Evolutionary conservation across 192 early-diverging fungal genomes (phyloP).

Genomic region (Radiomyces spectabilis): DNA sequence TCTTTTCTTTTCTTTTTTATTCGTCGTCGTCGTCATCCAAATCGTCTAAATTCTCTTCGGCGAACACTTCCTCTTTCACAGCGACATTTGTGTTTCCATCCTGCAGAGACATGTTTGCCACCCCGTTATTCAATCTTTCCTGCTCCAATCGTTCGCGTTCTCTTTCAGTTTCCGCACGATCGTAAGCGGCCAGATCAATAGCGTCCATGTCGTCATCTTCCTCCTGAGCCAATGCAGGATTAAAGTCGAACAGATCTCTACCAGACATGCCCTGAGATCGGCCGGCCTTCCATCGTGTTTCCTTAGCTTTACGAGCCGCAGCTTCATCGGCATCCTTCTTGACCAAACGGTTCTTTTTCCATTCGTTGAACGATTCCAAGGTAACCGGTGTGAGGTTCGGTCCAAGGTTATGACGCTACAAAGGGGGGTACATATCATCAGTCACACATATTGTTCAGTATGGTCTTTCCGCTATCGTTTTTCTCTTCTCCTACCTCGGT

Average conservation of each 20-base stretch:
- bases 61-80: no score
- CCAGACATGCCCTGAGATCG: slow-evolving; percentile 92
- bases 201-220: slow-evolving; percentile 68
- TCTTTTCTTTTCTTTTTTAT: no score
- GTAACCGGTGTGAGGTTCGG: slow-evolving; percentile 92
- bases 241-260: slow-evolving; percentile 96
- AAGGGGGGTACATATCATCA: not conserved
- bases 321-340: slow-evolving; percentile 60
- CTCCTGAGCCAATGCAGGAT: slow-evolving; percentile 75
- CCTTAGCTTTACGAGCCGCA: slow-evolving; percentile 69
- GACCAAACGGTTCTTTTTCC: slow-evolving; percentile 84
- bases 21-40: no score
- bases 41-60: no score
- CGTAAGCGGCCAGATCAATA: slow-evolving; percentile 76
- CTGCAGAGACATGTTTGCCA: no score
- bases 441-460: not conserved
- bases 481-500: slow-evolving; percentile 56
- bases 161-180: slow-evolving; percentile 55
- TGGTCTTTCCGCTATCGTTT: not conserved
- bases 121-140: no score
- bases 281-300: slow-evolving; percentile 78
- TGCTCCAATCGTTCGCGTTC: slow-evolving; percentile 20
- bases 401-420: slow-evolving; percentile 88
- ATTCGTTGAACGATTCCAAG: slow-evolving; percentile 80
- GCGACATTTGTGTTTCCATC: no score